Conservation (phyloP, 129 eudicot genomes). For the Cynara cardunculus region DNA sequence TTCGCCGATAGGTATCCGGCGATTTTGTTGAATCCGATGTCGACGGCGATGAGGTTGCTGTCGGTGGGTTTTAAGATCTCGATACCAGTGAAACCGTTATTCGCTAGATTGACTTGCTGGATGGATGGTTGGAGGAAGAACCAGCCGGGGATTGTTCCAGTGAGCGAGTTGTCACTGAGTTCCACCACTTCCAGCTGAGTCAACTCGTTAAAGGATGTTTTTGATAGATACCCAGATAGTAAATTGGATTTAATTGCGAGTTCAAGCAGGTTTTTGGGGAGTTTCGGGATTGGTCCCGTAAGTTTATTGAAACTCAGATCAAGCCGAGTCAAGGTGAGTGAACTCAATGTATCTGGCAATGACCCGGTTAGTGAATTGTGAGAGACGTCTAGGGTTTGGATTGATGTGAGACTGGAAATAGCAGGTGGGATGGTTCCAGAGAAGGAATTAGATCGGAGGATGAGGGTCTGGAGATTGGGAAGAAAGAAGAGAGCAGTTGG, state of each 20-base stretch:
- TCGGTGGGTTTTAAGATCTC: slow-evolving; percentile 47
- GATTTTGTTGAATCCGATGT: slow-evolving; percentile 59
- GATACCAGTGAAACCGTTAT: slow-evolving; percentile 56
- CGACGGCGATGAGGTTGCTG: slow-evolving; percentile 74
- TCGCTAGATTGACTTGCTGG: slow-evolving; percentile 76
- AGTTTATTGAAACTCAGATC: slow-evolving; percentile 77
- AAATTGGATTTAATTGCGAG: slow-evolving; percentile 59
- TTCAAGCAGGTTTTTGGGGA: slow-evolving; percentile 53
- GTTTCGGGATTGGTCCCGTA: slow-evolving; percentile 62
- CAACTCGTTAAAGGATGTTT: slow-evolving; percentile 38
- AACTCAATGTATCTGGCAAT: slow-evolving; percentile 40
- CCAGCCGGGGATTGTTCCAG: slow-evolving; percentile 56
- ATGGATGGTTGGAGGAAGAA: slow-evolving; percentile 53
- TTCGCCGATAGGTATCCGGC: slow-evolving; percentile 51
- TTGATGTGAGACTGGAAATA: slow-evolving; percentile 39
- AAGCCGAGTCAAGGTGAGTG: slow-evolving; percentile 42
- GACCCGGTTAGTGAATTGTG: slow-evolving; percentile 52
- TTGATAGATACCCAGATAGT: slow-evolving; percentile 42
- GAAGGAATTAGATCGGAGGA: slow-evolving; percentile 61
- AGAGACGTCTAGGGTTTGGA: slow-evolving; percentile 54
- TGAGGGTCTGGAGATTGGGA: slow-evolving; percentile 45
- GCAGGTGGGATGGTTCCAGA: slow-evolving; percentile 62
- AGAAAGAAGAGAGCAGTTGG: slow-evolving; percentile 64
- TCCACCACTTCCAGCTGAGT: slow-evolving; percentile 60
- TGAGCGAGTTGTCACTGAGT: slow-evolving; percentile 64